These are phyloP conservation scores for Penicillium sp. DNA, from an alignment of 2,329 filamentous ascomycete species.

Conservation along the genomic window DNA sequence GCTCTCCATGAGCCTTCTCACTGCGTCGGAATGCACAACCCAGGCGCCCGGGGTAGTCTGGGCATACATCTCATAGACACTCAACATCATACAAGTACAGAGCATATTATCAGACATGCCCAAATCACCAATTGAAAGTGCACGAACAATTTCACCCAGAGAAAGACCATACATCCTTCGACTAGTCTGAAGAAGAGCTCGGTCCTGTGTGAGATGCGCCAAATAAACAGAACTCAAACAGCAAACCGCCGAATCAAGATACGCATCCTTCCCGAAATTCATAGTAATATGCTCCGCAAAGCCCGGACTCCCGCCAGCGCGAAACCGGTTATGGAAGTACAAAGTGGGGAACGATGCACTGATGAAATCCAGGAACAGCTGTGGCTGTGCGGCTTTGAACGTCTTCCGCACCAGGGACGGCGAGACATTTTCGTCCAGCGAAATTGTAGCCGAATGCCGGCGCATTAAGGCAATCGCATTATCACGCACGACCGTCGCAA, in stretches of 20 bases:
- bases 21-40: conserved; percentile 39
- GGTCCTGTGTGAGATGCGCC: conserved; percentile 26
- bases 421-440: conserved; percentile 22
- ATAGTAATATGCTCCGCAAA: conserved; percentile 25
- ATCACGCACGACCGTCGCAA: conserved; percentile 19
- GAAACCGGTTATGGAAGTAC: conserved; percentile 30
- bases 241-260: conserved; percentile 27
- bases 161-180: conserved; percentile 35
- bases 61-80: conserved; percentile 43
- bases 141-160: conserved; percentile 30
- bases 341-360: conserved; percentile 29
- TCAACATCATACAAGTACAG: conserved; percentile 39
- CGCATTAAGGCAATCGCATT: conserved; percentile 29
- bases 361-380: conserved; percentile 28
- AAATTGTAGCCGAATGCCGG: conserved; percentile 15
- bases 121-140: conserved; percentile 25
- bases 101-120: conserved; percentile 35
- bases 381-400: conserved; percentile 21
- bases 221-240: conserved; percentile 29
- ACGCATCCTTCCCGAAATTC: conserved; percentile 24
- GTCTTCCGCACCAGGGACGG: conserved; percentile 24
- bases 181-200: conserved; percentile 21
- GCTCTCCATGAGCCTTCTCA: conserved; percentile 35
- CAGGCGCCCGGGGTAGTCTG: conserved; percentile 38
- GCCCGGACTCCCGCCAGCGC: conserved; percentile 20